A percentile compares a stretch with the other conserved stretches of the same genome.
Evolutionary conservation across 2,329 filamentous ascomycete species (phyloP).

Genomic region (Fonsecaea multimorphosa): DNA sequence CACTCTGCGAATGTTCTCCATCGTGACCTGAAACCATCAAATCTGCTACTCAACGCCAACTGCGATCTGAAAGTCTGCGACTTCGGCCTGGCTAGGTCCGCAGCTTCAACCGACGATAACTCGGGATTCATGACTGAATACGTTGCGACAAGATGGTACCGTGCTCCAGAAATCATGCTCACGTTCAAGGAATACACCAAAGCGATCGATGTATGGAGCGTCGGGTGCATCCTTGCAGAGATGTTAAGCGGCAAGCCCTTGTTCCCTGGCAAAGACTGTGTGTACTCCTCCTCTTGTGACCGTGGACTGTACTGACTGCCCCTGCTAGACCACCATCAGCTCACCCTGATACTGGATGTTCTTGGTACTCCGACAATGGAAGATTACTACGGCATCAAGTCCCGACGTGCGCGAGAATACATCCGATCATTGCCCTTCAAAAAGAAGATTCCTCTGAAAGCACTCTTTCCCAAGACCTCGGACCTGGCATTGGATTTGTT

Average conservation of each 20-base stretch:
- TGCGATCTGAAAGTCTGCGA: constrained; percentile 99
- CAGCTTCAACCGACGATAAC: constrained; percentile 97
- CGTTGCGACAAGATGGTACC: constrained; percentile 98
- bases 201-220: constrained; percentile 98
- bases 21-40: constrained; percentile 96
- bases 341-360: constrained; percentile 95
- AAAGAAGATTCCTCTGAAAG: constrained; percentile 99
- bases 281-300: constrained; percentile 47
- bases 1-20: constrained; percentile 98
- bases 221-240: constrained; percentile 96
- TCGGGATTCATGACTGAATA: constrained; percentile 99
- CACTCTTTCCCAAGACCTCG: constrained; percentile 99
- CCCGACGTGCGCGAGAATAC: constrained; percentile 93
- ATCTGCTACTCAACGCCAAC: constrained; percentile 95
- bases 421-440: constrained; percentile 98
- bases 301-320: constrained; percentile 15
- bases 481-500: constrained; percentile 91
- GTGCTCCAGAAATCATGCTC: constrained; percentile 99
- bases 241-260: constrained; percentile 98
- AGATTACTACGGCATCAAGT: constrained; percentile 99
- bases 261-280: constrained; percentile 98
- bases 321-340: constrained; percentile 89
- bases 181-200: constrained; percentile 99
- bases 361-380: constrained; percentile 99
- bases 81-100: constrained; percentile 93